phyloP scores from a whole-genome alignment of 2,329 filamentous ascomycete genomes.

The Apiospora kogelbergensis region DNA sequence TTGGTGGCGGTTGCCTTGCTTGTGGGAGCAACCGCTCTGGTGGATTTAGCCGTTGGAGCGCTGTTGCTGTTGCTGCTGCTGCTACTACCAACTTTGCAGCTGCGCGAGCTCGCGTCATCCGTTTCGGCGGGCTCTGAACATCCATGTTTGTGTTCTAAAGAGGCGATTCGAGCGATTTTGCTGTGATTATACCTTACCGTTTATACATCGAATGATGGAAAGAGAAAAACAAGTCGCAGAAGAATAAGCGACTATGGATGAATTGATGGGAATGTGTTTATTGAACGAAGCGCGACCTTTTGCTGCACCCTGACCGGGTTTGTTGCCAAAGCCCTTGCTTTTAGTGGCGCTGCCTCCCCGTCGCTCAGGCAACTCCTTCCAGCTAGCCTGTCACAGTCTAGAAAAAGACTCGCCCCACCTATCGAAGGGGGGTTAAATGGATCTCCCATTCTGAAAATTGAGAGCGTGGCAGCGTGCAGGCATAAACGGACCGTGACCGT shows the following conservation, averaged over 20 bases:
- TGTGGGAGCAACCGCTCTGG: constrained; percentile 37
- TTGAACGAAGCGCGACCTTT: not conserved
- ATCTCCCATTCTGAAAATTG: too few relatives aligned
- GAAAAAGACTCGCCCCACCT: too few relatives aligned
- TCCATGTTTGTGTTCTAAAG: constrained; percentile 43
- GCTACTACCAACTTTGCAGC: constrained; percentile 34
- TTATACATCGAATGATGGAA: not conserved
- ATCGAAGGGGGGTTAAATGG: too few relatives aligned
- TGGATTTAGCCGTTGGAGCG: constrained; percentile 34
- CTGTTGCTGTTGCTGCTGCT: constrained; percentile 33
- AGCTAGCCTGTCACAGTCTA: too few relatives aligned
- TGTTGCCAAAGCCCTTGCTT: too few relatives aligned
- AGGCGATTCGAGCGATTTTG: constrained; percentile 9
- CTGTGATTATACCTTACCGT: not conserved
- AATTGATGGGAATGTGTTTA: not conserved
- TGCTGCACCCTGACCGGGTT: not conserved
- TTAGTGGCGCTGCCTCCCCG: too few relatives aligned
- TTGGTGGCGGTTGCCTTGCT: constrained; percentile 15
- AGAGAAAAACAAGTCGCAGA: not conserved
- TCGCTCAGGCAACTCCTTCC: not conserved
- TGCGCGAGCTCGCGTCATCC: constrained; percentile 54
- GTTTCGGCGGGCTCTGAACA: constrained; percentile 55
- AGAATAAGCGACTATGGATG: not conserved
- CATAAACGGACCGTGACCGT: too few relatives aligned
- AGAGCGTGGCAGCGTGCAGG: too few relatives aligned